Percentiles rank a stretch among this genome's conserved stretches.
These are phyloP conservation scores for Hanseniaspora guilliermondii DNA, from an alignment of 805 yeast genomes.

Conservation along the genomic window DNA sequence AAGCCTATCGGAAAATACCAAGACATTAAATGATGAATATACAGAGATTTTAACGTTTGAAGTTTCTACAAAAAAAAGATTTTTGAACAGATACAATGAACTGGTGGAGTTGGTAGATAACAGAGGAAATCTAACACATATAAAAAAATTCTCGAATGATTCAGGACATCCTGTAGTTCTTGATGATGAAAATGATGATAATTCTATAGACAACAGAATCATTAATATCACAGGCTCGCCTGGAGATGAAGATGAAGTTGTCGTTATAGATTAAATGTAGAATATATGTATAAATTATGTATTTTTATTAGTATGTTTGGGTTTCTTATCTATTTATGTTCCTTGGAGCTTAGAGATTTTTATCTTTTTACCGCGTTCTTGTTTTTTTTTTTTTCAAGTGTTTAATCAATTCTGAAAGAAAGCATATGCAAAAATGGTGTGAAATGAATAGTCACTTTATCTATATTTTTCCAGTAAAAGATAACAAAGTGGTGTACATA, in stretches of 20 bases:
- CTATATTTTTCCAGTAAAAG: no score
- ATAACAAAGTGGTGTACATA: no score
- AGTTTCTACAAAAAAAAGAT: slow-evolving; percentile 22
- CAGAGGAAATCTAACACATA: slow-evolving; percentile 23
- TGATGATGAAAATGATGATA: slow-evolving; percentile 20
- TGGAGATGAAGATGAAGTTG: slow-evolving; percentile 5
- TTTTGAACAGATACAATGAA: slow-evolving; percentile 27
- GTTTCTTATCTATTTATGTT: no score
- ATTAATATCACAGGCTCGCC: background rate
- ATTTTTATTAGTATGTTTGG: no score
- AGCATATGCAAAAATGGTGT: background rate
- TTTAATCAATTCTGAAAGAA: background rate
- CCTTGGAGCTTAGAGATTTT: background rate
- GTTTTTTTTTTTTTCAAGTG: background rate
- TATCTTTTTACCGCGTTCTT: background rate
- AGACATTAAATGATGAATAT: slow-evolving; percentile 2
- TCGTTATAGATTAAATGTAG: background rate
- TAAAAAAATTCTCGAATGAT: slow-evolving; percentile 25
- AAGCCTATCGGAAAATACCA: slow-evolving; percentile 23
- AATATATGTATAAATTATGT: no score
- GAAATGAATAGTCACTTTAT: no score
- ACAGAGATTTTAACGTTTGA: slow-evolving; percentile 15
- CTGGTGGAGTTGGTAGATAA: slow-evolving; percentile 27
- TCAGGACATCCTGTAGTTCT: slow-evolving; percentile 25
- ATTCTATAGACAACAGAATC: slow-evolving; percentile 1